Base-by-base conservation (phyloP, 1,284 basidiomycete genomes). In the Xanthoconium separans region DNA sequence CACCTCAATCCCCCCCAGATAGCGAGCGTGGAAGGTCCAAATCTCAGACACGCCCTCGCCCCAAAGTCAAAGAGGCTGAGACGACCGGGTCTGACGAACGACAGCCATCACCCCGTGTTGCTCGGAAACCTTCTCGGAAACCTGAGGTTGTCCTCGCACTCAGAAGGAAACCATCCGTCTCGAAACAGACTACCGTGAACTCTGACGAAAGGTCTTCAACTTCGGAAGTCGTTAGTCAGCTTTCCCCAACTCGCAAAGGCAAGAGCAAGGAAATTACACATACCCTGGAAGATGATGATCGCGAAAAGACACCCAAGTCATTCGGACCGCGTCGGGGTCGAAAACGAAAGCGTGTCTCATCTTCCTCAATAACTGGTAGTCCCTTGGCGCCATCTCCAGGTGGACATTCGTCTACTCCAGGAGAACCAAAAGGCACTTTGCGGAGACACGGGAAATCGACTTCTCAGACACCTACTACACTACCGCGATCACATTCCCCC, bases 321-420 rank as follows among this genome's bases (percentile, higher is more conserved):
- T 44, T 44, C 3, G 57, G 51, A 52, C 40, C 4, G 16, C 24
- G 56, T n/a, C 55, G 40, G 13, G 55, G 56, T 36, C 58, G 50
- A 31, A 65, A 65, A 40, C 66, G 64, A 51, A 69, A 65, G 44
- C 64, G 64, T 0, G 55, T 54, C 18, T 15, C 41, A 41, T 64
- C 64, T 2, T 59, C 61, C 36, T 40, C 65, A 11, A 29, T 50
- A 20, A 55, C 6, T 7, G 24, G 29, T 15, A 41, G 30, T 36
- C 46, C 47, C 31, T 52, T 44, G 20, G 20, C 40, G 50, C 54
- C 45, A 33, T 55, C 58, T 18, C 52, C 47, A 65, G 63, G 66
- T 65, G 51, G 51, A 60, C 43, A 37, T 61, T 58, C 43, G 53
- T 63, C 47, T 50, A 0, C 20, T 51, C 34, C 36, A 61, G 54